Base-by-base conservation (phyloP, 1,139 yeast species). In the Magnusiomyces tetraspermus region DNA sequence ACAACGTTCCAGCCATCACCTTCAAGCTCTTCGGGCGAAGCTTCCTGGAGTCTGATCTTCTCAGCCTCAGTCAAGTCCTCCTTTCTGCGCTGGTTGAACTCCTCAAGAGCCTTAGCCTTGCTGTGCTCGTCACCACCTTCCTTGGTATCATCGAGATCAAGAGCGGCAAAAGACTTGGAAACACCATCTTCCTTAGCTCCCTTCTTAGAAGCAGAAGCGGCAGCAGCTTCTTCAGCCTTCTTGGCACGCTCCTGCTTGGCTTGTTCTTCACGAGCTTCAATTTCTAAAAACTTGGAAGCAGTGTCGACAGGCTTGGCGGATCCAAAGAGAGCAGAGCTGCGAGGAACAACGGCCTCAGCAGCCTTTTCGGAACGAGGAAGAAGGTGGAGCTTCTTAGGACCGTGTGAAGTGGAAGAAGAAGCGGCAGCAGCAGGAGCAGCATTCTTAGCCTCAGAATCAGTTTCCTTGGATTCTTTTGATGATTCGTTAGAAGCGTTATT, bases 1-100 rank as follows among this genome's bases (percentile, higher is more conserved):
- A 80, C 86, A 61, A 78, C 79, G 68, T 80, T 81, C 87, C 87
- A 82, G 49, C 80, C 85, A 55, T 73, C 84, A 53, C 69, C 70
- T 48, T 71, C 75, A 30, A 78, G 67, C 51, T 75, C 72, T 48
- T 62, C 67, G 40, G 67, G 62, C 43, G 76, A 72, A 47, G 82
- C 72, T 52, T 57, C 63, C 26, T 59, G 53, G 36, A 53, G 42
- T 73, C 72, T 52, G 71, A 59, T 56, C 46, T 54, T 53, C 42
- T 75, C 78, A 58, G 76, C 69, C n/a, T 68, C 66, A 46, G 70
- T 60, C 26, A 66, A 64, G 43, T 64, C 68, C 46, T 61, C 63
- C 10, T 50, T 54, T 40, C 58, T 59, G 43, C 59, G 61, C 55
- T 53, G 60, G 50, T 65, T 60, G 38, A 59, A 59, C 53, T 58